Evolutionary conservation across 2,329 filamentous ascomycete species (phyloP).

Genomic region (Claviceps sp.): DNA sequence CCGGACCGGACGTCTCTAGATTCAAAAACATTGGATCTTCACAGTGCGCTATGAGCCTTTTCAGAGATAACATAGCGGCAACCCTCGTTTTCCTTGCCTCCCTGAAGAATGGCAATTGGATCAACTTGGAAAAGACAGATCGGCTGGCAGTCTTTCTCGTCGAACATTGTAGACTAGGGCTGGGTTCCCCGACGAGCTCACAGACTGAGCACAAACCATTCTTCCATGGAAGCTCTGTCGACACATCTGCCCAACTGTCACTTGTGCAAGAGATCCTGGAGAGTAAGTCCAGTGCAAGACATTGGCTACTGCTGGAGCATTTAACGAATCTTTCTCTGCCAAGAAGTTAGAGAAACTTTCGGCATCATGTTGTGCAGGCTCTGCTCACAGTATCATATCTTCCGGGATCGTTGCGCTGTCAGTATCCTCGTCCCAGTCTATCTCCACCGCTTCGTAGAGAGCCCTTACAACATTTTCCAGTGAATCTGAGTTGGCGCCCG

Average conservation of each 20-base stretch:
- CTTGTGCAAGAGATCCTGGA: conserved; percentile 31
- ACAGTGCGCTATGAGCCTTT: conserved; percentile 56
- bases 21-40: conserved; percentile 45
- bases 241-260: conserved; percentile 5
- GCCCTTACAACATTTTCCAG: conserved; percentile 10
- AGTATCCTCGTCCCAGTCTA: conserved; percentile 8
- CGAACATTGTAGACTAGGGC: conserved; percentile 1
- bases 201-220: conserved; percentile 14
- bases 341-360: conserved; percentile 9
- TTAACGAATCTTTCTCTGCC: conserved; percentile 28
- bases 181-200: conserved; percentile 5
- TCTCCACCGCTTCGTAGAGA: conserved; percentile 18
- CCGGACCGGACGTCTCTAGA: conserved; percentile 52
- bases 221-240: too few relatives aligned
- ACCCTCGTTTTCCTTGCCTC: conserved; percentile 50
- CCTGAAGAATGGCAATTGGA: conserved; percentile 31
- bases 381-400: conserved; percentile 33
- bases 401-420: conserved; percentile 17
- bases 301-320: conserved; percentile 35
- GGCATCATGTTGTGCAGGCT: not conserved
- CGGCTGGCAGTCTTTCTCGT: conserved; percentile 25
- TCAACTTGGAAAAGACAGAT: conserved; percentile 31
- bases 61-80: conserved; percentile 57
- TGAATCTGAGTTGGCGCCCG: conserved; percentile 9
- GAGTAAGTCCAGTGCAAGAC: conserved; percentile 38